phyloP scores from a whole-genome alignment of 2,329 filamentous ascomycete genomes.

The Colletotrichum cuscutae region DNA sequence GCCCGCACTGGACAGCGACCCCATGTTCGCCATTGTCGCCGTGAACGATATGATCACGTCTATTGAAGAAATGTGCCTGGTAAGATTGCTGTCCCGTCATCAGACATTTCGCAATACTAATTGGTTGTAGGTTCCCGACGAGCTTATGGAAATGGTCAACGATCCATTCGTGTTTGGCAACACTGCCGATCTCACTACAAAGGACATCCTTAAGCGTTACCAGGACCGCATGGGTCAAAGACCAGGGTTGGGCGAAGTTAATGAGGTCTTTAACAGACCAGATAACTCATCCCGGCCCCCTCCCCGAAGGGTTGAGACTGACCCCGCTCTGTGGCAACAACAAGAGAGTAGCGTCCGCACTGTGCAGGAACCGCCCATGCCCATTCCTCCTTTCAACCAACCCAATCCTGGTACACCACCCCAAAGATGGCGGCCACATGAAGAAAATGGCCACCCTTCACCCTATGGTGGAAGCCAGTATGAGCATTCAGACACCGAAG shows the following conservation, averaged over 20 bases:
- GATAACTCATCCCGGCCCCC: slow-evolving; percentile 66
- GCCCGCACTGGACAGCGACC: slow-evolving; percentile 81
- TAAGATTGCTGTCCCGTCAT: slow-evolving; percentile 57
- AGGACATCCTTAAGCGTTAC: slow-evolving; percentile 95
- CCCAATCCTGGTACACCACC: slow-evolving; percentile 60
- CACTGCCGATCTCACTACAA: slow-evolving; percentile 89
- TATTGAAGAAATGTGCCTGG: slow-evolving; percentile 97
- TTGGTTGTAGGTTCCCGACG: slow-evolving; percentile 81
- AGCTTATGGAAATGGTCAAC: slow-evolving; percentile 85
- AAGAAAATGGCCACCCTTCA: slow-evolving; percentile 53
- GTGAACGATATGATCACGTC: slow-evolving; percentile 91
- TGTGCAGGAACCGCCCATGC: slow-evolving; percentile 69
- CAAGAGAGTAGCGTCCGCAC: slow-evolving; percentile 87
- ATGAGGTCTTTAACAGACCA: slow-evolving; percentile 66
- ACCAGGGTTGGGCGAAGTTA: slow-evolving; percentile 67
- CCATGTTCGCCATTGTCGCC: slow-evolving; percentile 92
- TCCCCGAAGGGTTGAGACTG: slow-evolving; percentile 81
- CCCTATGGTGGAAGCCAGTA: slow-evolving; percentile 54
- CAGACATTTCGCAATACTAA: slow-evolving; percentile 33
- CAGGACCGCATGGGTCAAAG: slow-evolving; percentile 76
- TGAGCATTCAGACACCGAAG: slow-evolving; percentile 55
- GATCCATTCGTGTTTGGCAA: slow-evolving; percentile 86
- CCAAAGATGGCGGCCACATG: slow-evolving; percentile 59
- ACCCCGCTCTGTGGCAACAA: slow-evolving; percentile 84
- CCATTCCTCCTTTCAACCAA: slow-evolving; percentile 44